Evolutionary conservation across 1,284 basidiomycete species (phyloP), one percentile per base, ranked within the genome.

Genomic region (Rhodotorula sp.): DNA sequence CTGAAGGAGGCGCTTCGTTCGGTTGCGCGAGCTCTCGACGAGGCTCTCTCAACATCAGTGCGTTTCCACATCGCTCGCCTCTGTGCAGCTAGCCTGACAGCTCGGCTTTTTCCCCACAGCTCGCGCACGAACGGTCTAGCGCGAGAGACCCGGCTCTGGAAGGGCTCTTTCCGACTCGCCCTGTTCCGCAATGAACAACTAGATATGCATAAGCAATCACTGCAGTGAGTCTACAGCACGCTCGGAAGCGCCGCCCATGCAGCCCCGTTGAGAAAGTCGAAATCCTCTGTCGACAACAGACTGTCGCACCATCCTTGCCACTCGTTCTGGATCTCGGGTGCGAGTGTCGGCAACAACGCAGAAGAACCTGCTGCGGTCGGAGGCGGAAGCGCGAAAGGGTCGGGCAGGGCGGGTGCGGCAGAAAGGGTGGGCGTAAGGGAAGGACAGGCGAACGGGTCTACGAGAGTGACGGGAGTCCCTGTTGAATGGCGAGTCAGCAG

Each of bases 271-370:
- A 56, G 25, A 8, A 56, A 56, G 55, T 56, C 55, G 34, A 34
- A 56, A 34, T 56, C 41, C 34, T 56, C 55, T 3, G 34, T 56
- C 17, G 34, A 21, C 17, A 56, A 9, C 55, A 56, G 16, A 7
- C 16, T 34, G 34, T 56, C 55, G 55, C 55, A 56, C 55, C 55
- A 56, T 3, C 55, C 55, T 34, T 56, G 55, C 55, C 55, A 56
- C 41, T 56, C 55, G 41, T 27, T 56, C 55, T 56, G 55, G 19
- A 56, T 21, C 41, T 56, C 55, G 7, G 55, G 17, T 17, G 55
- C 41, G 7, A 56, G 41, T 34, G 55, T 10, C 19, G 55, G 55
- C 7, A 56, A 19, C 19, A n/a, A 52, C 7, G 25, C 23, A 4
- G 50, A n/a, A 10, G 50, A 10, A 9, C 50, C 50, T 9, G 50